Conservation (phyloP, 2,329 filamentous ascomycete species). For the Fusarium sp. region DNA sequence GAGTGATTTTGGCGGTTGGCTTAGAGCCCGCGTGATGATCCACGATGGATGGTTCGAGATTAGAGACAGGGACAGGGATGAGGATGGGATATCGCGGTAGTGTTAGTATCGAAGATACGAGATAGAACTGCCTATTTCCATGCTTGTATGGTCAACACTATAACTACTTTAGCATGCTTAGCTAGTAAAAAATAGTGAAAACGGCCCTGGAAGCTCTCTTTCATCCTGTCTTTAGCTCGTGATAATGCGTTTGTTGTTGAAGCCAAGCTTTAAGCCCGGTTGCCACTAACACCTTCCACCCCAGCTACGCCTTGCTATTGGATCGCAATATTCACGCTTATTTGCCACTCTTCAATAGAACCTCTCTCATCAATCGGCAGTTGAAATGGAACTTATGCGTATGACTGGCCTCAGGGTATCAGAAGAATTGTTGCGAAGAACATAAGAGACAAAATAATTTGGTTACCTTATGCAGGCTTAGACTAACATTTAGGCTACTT, state of each 20-base stretch:
- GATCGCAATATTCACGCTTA: slow-evolving; percentile 18
- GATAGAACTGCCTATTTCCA: neutral
- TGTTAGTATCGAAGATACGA: slow-evolving; percentile 9
- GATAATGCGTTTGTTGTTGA: neutral
- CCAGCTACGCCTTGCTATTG: slow-evolving; percentile 5
- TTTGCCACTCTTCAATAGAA: slow-evolving; percentile 13
- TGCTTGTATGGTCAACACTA: fast-evolving
- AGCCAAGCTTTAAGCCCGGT: slow-evolving; percentile 1
- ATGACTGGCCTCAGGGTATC: too few relatives aligned
- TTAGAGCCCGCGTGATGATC: slow-evolving; percentile 27
- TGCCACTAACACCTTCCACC: slow-evolving; percentile 10
- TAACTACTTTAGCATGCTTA: fast-evolving
- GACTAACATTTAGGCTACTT: too few relatives aligned
- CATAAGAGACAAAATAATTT: too few relatives aligned
- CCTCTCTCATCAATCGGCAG: slow-evolving; percentile 3
- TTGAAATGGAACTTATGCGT: neutral
- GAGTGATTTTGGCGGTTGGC: slow-evolving; percentile 44
- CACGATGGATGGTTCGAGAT: slow-evolving; percentile 32
- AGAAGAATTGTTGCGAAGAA: fast-evolving
- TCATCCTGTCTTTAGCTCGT: neutral
- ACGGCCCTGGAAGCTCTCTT: fast-evolving
- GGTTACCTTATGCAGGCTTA: too few relatives aligned
- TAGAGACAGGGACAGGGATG: slow-evolving; percentile 15
- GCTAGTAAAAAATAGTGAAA: fast-evolving
- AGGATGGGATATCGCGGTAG: slow-evolving; percentile 13